Percentiles rank a stretch among this genome's conserved stretches.
Evolutionary conservation across 331 rosid genomes (phyloP).

Genomic region (Ulmus americana): DNA sequence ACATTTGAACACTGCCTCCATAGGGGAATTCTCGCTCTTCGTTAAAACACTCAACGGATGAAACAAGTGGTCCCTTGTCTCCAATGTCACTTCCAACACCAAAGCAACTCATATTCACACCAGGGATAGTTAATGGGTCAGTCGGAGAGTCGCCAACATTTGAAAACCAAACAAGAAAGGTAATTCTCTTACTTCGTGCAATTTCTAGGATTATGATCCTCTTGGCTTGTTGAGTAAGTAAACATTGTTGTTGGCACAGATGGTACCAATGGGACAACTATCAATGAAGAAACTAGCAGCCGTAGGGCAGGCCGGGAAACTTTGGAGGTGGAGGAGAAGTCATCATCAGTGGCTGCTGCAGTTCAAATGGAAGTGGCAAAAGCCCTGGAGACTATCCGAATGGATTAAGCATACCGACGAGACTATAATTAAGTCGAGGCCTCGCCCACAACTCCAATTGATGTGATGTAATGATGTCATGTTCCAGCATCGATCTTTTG

Average conservation of each 20-base stretch:
- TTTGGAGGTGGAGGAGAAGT: slow-evolving; percentile 88
- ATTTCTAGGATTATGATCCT: background rate
- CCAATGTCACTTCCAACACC: slow-evolving; percentile 68
- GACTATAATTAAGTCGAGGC: slow-evolving; percentile 67
- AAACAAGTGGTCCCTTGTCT: slow-evolving; percentile 57
- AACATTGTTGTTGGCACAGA: slow-evolving; percentile 39
- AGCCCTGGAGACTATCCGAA: slow-evolving; percentile 89
- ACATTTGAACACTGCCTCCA: slow-evolving; percentile 7
- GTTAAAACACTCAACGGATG: slow-evolving; percentile 63
- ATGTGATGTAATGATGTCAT: slow-evolving; percentile 30
- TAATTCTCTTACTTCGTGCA: slow-evolving; percentile 21
- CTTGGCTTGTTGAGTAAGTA: slow-evolving; percentile 13
- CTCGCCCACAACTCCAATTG: slow-evolving; percentile 46
- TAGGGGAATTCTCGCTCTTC: slow-evolving; percentile 49
- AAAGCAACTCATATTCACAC: slow-evolving; percentile 75
- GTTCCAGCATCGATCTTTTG: slow-evolving; percentile 4
- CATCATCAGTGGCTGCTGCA: slow-evolving; percentile 91
- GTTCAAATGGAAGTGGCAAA: slow-evolving; percentile 92
- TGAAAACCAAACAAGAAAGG: slow-evolving; percentile 52
- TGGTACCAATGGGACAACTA: slow-evolving; percentile 66
- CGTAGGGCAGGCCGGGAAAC: slow-evolving; percentile 68
- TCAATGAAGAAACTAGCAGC: slow-evolving; percentile 62
- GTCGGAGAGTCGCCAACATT: slow-evolving; percentile 38
- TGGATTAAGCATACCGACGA: slow-evolving; percentile 86
- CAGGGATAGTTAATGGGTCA: slow-evolving; percentile 65